Conservation (phyloP, 441 rosid genomes). For the Erodium moschatum region DNA sequence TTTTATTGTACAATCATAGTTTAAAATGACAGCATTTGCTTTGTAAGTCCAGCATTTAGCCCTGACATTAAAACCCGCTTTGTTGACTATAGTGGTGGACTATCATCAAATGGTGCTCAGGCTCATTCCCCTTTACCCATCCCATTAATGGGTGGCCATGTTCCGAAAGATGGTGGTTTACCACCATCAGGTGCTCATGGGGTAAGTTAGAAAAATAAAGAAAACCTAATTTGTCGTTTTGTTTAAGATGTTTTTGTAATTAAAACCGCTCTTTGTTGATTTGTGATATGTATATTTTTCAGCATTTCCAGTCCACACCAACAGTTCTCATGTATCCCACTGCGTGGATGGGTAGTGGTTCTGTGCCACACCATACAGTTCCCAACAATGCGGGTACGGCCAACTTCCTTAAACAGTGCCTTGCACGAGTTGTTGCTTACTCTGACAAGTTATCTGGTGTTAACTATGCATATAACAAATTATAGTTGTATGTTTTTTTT, state of each 20-base stretch:
- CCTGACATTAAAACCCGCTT: slow-evolving; percentile 75
- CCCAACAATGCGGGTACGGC: slow-evolving; percentile 48
- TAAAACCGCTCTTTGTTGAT: not conserved
- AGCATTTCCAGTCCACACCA: slow-evolving; percentile 67
- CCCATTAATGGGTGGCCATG: slow-evolving; percentile 44
- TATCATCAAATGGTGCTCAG: slow-evolving; percentile 42
- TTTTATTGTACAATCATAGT: slow-evolving; percentile 31
- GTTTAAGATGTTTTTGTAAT: not conserved
- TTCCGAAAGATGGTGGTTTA: slow-evolving; percentile 54
- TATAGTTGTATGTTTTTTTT: not conserved
- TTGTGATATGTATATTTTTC: slow-evolving; percentile 20
- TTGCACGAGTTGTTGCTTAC: not conserved
- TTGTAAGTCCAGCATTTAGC: slow-evolving; percentile 64
- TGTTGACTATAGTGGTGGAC: slow-evolving; percentile 58
- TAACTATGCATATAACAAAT: not conserved
- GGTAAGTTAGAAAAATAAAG: slow-evolving; percentile 34
- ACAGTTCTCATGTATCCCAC: slow-evolving; percentile 56
- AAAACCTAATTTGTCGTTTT: not conserved
- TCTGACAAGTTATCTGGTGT: not conserved
- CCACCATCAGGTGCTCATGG: slow-evolving; percentile 55
- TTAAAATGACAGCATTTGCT: slow-evolving; percentile 82
- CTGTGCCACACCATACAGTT: slow-evolving; percentile 56
- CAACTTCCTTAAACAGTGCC: not conserved
- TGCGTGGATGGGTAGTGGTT: slow-evolving; percentile 74
- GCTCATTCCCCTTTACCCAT: slow-evolving; percentile 68